These are phyloP conservation scores for Pythium insidiosum DNA, from an alignment of 352 stramenopile species.

Conservation along the genomic window DNA sequence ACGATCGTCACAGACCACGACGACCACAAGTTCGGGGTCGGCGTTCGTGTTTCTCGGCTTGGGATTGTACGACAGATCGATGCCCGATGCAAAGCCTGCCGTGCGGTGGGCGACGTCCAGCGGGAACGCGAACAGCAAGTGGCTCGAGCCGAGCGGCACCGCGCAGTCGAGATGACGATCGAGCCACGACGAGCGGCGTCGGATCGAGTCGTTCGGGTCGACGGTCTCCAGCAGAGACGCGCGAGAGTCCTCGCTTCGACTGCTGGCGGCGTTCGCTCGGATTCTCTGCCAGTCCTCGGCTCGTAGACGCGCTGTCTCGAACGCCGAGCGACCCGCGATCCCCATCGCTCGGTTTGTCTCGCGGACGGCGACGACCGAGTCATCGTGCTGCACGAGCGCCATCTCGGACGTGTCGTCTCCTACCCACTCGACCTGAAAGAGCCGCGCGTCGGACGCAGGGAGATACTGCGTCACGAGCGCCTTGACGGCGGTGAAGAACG, in stretches of 20 bases:
- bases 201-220: not conserved
- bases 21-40: conserved; percentile 7
- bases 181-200: conserved; percentile 3
- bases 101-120: conserved; percentile 10
- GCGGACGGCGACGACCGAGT: not conserved
- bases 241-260: not conserved
- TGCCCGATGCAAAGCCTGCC: too few species aligned
- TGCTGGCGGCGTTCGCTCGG: not conserved
- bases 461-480: conserved; percentile 32
- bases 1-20: conserved; percentile 7
- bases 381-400: conserved; percentile 2
- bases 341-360: not conserved
- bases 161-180: conserved; percentile 6
- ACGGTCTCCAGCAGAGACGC: conserved; percentile 1
- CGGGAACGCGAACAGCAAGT: conserved; percentile 4
- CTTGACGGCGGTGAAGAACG: conserved; percentile 33
- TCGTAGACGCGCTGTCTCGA: not conserved
- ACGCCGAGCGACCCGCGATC: not conserved
- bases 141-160: conserved; percentile 2
- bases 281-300: not conserved
- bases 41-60: conserved; percentile 3
- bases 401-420: not conserved
- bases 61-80: not conserved
- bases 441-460: conserved; percentile 15
- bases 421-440: conserved; percentile 19